Evolutionary conservation across 495 filamentous ascomycete genomes (phyloP).

Genomic region (Penicillium arizonense): DNA sequence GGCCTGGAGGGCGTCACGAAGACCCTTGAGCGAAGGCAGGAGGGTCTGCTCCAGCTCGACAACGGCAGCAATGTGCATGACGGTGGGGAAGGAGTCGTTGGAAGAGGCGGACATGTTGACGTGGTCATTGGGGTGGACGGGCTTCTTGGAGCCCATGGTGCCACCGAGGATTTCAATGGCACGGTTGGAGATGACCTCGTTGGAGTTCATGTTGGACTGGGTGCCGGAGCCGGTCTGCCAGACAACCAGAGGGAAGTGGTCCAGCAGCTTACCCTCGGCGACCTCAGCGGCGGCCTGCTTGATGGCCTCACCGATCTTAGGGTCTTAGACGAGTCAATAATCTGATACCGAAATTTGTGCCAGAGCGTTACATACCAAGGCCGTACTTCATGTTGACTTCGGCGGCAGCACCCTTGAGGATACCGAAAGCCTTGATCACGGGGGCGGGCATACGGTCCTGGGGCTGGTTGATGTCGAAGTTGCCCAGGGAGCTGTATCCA

Average conservation of each 20-base stretch:
- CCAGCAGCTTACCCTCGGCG: constrained; percentile 86
- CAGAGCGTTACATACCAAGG: constrained; percentile 64
- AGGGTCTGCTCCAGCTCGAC: constrained; percentile 86
- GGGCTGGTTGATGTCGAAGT: constrained; percentile 99
- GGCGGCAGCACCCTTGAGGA: constrained; percentile 95
- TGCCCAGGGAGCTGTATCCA: constrained; percentile 70
- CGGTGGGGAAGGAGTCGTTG: constrained; percentile 98
- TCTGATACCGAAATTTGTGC: neutral
- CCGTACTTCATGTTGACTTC: constrained; percentile 94
- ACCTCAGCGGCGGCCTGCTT: constrained; percentile 93
- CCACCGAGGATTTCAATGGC: constrained; percentile 98
- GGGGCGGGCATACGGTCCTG: constrained; percentile 97
- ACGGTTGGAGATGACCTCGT: constrained; percentile 99
- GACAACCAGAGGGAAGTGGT: constrained; percentile 98
- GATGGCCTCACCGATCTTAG: constrained; percentile 89
- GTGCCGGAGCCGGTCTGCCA: constrained; percentile 99
- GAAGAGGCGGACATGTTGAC: constrained; percentile 99
- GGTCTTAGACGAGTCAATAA: constrained; percentile 51
- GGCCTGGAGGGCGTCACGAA: constrained; percentile 77
- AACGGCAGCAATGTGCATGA: constrained; percentile 98
- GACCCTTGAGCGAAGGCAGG: constrained; percentile 74
- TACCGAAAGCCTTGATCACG: constrained; percentile 89
- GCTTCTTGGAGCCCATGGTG: constrained; percentile 92
- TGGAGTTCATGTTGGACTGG: constrained; percentile 99
- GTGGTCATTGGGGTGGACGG: constrained; percentile 98